These are phyloP conservation scores for Voacanga thouarsii DNA, from an alignment of 257 asterid genomes.

Conservation along the genomic window DNA sequence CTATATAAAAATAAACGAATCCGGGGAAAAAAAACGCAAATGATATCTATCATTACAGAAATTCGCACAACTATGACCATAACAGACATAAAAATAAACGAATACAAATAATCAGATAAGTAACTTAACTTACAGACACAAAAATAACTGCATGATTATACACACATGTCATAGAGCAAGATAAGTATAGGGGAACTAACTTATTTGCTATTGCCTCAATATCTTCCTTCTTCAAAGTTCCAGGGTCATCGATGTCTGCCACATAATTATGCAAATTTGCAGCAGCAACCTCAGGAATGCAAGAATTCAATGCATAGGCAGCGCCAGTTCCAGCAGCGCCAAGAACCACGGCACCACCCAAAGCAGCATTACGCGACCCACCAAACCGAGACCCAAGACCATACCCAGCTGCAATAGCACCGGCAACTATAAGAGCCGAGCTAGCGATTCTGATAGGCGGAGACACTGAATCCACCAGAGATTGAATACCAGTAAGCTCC, in stretches of 20 bases:
- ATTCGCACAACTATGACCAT: background rate
- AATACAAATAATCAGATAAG: background rate
- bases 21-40: background rate
- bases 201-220: constrained; percentile 70
- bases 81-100: background rate
- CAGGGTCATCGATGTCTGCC: constrained; percentile 69
- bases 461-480: constrained; percentile 72
- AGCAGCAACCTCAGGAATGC: constrained; percentile 90
- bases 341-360: constrained; percentile 79
- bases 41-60: background rate
- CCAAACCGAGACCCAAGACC: constrained; percentile 77
- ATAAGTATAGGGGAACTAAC: constrained; percentile 27
- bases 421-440: constrained; percentile 66
- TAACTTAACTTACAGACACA: background rate
- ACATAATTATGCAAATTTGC: constrained; percentile 79
- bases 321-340: constrained; percentile 92
- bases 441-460: constrained; percentile 74
- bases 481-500: constrained; percentile 60
- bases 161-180: background rate
- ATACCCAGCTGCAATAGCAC: constrained; percentile 79
- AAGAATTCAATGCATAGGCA: constrained; percentile 77
- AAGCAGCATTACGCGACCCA: constrained; percentile 60
- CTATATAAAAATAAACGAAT: background rate
- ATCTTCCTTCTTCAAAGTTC: constrained; percentile 72
- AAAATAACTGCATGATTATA: background rate